Percentiles rank a stretch among this genome's conserved stretches.
phyloP scores from a whole-genome alignment of 2,329 filamentous ascomycete genomes.

The Intubia oerlemansii region DNA sequence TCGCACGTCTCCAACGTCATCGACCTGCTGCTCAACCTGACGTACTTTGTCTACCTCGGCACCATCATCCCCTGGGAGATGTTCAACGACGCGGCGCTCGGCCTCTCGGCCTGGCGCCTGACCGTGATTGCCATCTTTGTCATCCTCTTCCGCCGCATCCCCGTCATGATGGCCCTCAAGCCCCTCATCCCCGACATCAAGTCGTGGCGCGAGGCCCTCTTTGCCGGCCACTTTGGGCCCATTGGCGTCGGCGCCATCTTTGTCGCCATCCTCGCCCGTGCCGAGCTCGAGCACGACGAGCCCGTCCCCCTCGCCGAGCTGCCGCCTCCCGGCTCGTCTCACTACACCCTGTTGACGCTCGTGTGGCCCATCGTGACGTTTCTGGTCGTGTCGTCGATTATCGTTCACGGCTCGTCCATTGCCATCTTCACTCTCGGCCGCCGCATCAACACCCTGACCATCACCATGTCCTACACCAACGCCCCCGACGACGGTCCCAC shows the following conservation, averaged over 20 bases:
- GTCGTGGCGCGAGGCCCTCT: constrained; percentile 91
- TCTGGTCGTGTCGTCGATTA: constrained; percentile 78
- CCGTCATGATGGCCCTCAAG: constrained; percentile 80
- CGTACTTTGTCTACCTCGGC: constrained; percentile 95
- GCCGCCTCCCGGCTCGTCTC: constrained; percentile 29
- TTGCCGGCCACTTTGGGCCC: constrained; percentile 92
- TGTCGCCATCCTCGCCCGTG: constrained; percentile 74
- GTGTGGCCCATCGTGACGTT: constrained; percentile 96
- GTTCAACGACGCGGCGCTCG: constrained; percentile 56
- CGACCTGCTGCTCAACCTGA: constrained; percentile 85
- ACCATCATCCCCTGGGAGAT: constrained; percentile 93
- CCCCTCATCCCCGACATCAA: constrained; percentile 92
- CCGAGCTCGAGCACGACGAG: constrained; percentile 61
- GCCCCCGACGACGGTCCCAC: constrained; percentile 71
- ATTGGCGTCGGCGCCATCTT: constrained; percentile 97
- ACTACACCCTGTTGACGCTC: constrained; percentile 54
- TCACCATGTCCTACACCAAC: constrained; percentile 91
- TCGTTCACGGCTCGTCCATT: constrained; percentile 94
- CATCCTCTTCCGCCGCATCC: constrained; percentile 86
- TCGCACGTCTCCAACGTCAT: constrained; percentile 99
- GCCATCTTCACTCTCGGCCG: constrained; percentile 96
- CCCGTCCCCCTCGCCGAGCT: constrained; percentile 51
- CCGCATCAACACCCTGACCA: constrained; percentile 85
- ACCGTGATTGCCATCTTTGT: constrained; percentile 89
- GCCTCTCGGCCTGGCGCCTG: constrained; percentile 69